A percentile compares a stretch with the other conserved stretches of the same genome.
Evolutionary conservation across 164 flowering plant genomes (phyloP).

Genomic region (Chloranthus sessilifolius): DNA sequence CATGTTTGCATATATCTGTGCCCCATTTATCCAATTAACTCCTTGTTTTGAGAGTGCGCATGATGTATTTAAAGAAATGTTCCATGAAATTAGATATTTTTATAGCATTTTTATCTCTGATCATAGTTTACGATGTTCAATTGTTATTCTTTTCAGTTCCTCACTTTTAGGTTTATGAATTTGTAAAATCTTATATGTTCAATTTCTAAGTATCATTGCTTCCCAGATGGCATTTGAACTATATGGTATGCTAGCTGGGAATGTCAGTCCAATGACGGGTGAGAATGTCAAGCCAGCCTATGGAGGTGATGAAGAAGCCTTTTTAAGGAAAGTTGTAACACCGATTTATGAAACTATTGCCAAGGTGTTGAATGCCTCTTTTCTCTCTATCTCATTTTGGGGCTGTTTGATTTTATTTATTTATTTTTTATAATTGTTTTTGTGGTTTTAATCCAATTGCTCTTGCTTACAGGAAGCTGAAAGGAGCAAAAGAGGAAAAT

Average conservation of each 20-base stretch:
- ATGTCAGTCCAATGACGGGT: slow-evolving; percentile 96
- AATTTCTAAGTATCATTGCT: too few species aligned
- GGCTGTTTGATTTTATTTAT: neutral
- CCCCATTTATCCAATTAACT: too few species aligned
- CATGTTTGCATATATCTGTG: too few species aligned
- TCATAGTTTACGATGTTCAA: too few species aligned
- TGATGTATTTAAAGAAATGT: too few species aligned
- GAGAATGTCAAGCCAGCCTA: slow-evolving; percentile 97
- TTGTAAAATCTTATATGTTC: too few species aligned
- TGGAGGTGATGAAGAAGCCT: slow-evolving; percentile 97
- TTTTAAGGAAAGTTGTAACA: slow-evolving; percentile 81
- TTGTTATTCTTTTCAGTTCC: too few species aligned
- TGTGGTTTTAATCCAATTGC: neutral
- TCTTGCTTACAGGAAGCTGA: slow-evolving; percentile 66
- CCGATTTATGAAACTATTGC: slow-evolving; percentile 89
- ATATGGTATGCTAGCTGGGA: slow-evolving; percentile 99
- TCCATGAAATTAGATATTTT: too few species aligned
- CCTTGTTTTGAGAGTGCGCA: too few species aligned
- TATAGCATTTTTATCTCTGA: too few species aligned
- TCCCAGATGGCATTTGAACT: slow-evolving; percentile 94
- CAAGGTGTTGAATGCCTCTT: slow-evolving; percentile 37
- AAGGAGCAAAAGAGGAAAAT: slow-evolving; percentile 62
- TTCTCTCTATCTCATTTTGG: too few species aligned
- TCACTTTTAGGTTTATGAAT: too few species aligned
- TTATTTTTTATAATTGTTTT: slow-evolving; percentile 4